Base-by-base conservation (phyloP, 176 grass and related monocot genomes). In the Melocanna baccifera region DNA sequence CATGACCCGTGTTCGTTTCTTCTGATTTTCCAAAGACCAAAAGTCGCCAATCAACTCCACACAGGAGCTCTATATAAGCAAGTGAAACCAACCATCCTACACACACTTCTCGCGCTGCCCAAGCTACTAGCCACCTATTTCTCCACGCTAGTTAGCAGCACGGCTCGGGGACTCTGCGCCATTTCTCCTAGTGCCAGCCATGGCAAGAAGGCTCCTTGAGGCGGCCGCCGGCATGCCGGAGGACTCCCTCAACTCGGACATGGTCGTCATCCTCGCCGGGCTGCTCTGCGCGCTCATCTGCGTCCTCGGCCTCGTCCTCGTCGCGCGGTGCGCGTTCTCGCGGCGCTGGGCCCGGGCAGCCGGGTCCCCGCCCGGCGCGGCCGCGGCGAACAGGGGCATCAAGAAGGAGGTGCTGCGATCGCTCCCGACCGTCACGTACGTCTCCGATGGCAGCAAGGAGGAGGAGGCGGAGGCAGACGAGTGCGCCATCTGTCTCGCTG, bases 401-500 rank as follows among this genome's bases (percentile, higher is more conserved):
- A 89, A 89, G 87, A 92, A 92, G 84, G 81, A 89, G 87, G 80
- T 87, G 63, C 80, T 92, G 62, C 91, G 80, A 16, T 30, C 75
- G 4, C 76, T 92, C 12, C 91, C 91, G 22, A 89, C 76, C 9
- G 84, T 89, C 46, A 79, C 55, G 37, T 92, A 84, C 71, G 84
- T 65, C 84, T 15, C 84, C 68, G 73, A 76, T 32, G 34, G 59
- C 66, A 12, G 77, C 76, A 71, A 62, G 67, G 73, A 50, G 82
- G 69, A 68, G 11, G 70, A 26, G 67, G 2, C 6, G 56, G 76
- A 57, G 3, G 80, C 84, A 9, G 85, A 82, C 12, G 92, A 92
- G 85, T 94, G 92, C 81, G 92, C 79, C 69, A 94, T 94, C 90
- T 94, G 92, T 72, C 62, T 94, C 32, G 83, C 62, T 34, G 90